phyloP scores from a whole-genome alignment of 371 early-diverging fungal species.

The Nematocida sp. region DNA sequence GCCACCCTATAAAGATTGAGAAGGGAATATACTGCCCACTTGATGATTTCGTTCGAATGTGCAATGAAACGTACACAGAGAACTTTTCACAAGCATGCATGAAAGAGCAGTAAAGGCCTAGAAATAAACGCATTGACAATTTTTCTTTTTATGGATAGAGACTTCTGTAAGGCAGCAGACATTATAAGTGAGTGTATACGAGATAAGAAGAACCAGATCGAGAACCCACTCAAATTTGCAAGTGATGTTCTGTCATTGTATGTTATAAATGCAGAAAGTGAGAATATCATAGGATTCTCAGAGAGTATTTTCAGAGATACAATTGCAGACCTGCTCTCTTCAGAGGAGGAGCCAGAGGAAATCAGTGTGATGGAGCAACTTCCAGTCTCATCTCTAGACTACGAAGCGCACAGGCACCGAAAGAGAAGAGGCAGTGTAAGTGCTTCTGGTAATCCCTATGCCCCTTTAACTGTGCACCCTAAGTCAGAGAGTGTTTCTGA shows the following conservation, averaged over 20 bases:
- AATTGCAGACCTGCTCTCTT: constrained; percentile 19
- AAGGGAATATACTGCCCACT: constrained; percentile 27
- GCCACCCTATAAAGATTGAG: background rate
- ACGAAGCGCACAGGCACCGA: background rate
- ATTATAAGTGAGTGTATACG: constrained; percentile 19
- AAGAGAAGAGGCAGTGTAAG: constrained; percentile 54
- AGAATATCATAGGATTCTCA: constrained; percentile 30
- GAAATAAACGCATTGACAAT: constrained; percentile 26
- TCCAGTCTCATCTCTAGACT: background rate
- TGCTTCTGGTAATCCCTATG: constrained; percentile 39
- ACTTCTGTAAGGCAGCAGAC: constrained; percentile 24
- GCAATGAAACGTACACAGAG: constrained; percentile 43
- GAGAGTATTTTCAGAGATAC: constrained; percentile 32
- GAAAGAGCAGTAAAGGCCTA: constrained; percentile 24
- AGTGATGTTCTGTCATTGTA: constrained; percentile 35
- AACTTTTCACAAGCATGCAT: constrained; percentile 32
- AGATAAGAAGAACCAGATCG: background rate
- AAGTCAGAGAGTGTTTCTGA: constrained; percentile 21
- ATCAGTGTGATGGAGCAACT: constrained; percentile 3
- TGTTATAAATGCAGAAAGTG: constrained; percentile 49
- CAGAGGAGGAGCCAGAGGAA: constrained; percentile 7
- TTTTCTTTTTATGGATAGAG: constrained; percentile 54
- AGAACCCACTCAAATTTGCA: constrained; percentile 42
- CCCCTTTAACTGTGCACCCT: constrained; percentile 18
- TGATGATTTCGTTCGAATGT: constrained; percentile 42